phyloP scores from a whole-genome alignment of 306 rosid species.

The Gastrolobium villosum region DNA sequence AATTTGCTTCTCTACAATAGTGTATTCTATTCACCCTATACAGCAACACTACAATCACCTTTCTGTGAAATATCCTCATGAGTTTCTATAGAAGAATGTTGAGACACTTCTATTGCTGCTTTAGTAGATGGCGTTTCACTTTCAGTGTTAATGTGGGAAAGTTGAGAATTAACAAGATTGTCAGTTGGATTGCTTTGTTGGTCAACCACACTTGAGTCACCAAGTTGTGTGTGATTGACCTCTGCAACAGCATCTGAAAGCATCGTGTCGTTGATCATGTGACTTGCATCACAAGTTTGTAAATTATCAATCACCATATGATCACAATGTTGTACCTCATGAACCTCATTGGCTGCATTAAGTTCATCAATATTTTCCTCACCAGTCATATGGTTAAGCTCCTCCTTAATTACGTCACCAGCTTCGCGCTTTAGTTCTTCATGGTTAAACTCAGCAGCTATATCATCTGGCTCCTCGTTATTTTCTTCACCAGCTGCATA shows the following conservation, averaged over 20 bases:
- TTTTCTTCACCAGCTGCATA: constrained; percentile 57
- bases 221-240: constrained; percentile 46
- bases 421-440: constrained; percentile 61
- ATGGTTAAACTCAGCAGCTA: constrained; percentile 53
- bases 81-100: constrained; percentile 69
- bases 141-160: constrained; percentile 55
- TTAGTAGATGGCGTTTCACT: constrained; percentile 55
- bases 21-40: constrained; percentile 56
- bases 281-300: constrained; percentile 47
- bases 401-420: constrained; percentile 68
- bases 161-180: constrained; percentile 51
- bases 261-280: constrained; percentile 43
- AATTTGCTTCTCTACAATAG: constrained; percentile 58
- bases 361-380: constrained; percentile 60
- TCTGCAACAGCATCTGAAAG: constrained; percentile 50
- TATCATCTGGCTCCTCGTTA: constrained; percentile 54
- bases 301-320: constrained; percentile 47
- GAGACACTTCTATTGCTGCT: constrained; percentile 62
- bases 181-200: constrained; percentile 44
- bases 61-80: constrained; percentile 71
- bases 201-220: constrained; percentile 38
- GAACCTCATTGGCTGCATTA: constrained; percentile 51
- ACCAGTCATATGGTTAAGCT: constrained; percentile 56
- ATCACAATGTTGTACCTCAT: constrained; percentile 48
- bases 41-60: constrained; percentile 77